Conservation (phyloP, 108 stramenopile species). For the Stephanodiscus triporus region DNA sequence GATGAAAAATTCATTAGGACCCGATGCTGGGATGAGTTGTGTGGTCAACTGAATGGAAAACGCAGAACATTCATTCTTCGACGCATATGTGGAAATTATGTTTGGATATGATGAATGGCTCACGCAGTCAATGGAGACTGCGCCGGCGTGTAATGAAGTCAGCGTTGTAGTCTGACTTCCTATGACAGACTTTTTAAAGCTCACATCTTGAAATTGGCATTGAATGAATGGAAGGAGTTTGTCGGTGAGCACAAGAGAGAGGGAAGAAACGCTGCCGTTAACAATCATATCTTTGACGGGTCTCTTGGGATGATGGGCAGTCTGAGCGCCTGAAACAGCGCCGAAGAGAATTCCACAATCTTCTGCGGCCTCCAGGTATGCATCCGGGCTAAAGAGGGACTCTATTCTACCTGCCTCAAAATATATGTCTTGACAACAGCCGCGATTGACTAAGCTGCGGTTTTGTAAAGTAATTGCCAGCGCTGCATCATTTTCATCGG, state of each 20-base stretch:
- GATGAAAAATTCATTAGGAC: conserved; percentile 32
- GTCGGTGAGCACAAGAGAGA: conserved; percentile 28
- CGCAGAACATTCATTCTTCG: conserved; percentile 19
- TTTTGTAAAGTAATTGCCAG: conserved; percentile 10
- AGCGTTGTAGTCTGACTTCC: background rate
- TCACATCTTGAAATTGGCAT: conserved; percentile 10
- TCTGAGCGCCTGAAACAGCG: conserved; percentile 4
- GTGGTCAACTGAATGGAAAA: conserved; percentile 23
- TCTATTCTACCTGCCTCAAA: conserved; percentile 18
- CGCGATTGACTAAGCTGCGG: background rate
- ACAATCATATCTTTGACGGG: background rate
- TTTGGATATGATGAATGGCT: conserved; percentile 50
- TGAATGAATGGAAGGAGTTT: conserved; percentile 39
- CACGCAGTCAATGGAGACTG: conserved; percentile 30
- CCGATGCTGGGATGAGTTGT: conserved; percentile 16
- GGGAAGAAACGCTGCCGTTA: conserved; percentile 23
- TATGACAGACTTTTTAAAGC: conserved; percentile 10
- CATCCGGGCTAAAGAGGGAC: conserved; percentile 26
- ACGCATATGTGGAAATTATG: conserved; percentile 42
- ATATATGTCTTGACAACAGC: conserved; percentile 16
- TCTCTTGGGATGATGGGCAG: background rate
- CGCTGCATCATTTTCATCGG: conserved; percentile 2
- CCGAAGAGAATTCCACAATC: background rate
- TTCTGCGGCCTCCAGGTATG: conserved; percentile 16
- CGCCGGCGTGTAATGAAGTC: conserved; percentile 18